phyloP scores from a whole-genome alignment of 1,139 yeast species.

The Saccharomyces hybrid region DNA sequence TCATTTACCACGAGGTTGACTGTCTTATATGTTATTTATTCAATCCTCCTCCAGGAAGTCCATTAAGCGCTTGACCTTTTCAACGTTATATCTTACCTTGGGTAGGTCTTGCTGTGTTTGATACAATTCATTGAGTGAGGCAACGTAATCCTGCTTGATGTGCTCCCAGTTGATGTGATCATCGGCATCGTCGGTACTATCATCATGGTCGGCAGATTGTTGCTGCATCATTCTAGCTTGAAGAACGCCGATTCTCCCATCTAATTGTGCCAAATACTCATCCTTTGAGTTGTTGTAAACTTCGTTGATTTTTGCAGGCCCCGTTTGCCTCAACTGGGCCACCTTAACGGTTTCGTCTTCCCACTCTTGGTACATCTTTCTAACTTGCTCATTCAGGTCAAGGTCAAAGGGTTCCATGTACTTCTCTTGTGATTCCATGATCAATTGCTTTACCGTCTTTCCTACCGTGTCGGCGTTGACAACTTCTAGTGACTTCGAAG shows the following conservation, averaged over 20 bases:
- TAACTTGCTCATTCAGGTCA: slow-evolving; percentile 46
- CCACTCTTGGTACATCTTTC: slow-evolving; percentile 46
- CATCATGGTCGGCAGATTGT: slow-evolving; percentile 8
- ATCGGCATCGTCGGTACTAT: slow-evolving; percentile 12
- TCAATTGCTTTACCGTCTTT: slow-evolving; percentile 11
- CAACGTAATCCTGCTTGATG: background rate
- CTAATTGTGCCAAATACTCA: slow-evolving; percentile 20
- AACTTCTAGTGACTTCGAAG: slow-evolving; percentile 42
- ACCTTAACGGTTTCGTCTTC: slow-evolving; percentile 52
- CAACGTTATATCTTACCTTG: slow-evolving; percentile 10
- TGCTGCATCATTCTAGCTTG: slow-evolving; percentile 6
- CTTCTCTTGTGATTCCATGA: slow-evolving; percentile 18
- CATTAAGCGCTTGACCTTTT: slow-evolving; percentile 14
- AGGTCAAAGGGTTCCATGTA: slow-evolving; percentile 59
- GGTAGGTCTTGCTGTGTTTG: slow-evolving; percentile 13
- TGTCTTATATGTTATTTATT: background rate
- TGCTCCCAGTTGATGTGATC: slow-evolving; percentile 11
- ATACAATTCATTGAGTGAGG: slow-evolving; percentile 5
- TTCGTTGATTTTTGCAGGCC: slow-evolving; percentile 37
- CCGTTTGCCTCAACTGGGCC: slow-evolving; percentile 44
- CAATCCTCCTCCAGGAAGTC: slow-evolving; percentile 16
- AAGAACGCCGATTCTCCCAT: slow-evolving; percentile 16
- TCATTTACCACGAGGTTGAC: background rate
- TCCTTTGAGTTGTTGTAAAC: slow-evolving; percentile 26
- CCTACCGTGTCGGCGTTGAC: slow-evolving; percentile 30